phyloP scores from a whole-genome alignment of 371 early-diverging fungal genomes.

The Syncephalastrum sp. region DNA sequence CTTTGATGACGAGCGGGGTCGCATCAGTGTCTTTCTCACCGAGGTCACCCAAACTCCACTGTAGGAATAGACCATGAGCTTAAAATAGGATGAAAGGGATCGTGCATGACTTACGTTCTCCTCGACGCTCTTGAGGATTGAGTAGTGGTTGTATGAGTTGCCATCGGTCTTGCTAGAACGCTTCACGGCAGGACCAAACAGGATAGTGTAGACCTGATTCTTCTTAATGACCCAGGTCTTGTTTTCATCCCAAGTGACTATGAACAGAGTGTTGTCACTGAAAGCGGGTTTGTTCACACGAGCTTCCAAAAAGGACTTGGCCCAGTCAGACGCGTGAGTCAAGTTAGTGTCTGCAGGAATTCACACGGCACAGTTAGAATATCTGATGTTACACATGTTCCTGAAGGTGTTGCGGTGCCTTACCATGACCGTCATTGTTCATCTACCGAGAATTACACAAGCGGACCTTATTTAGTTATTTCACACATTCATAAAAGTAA shows the following conservation, averaged over 20 bases:
- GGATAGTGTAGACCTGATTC: slow-evolving; percentile 30
- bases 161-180: slow-evolving; percentile 31
- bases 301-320: slow-evolving; percentile 49
- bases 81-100: background rate
- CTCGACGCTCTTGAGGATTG: slow-evolving; percentile 53
- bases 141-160: slow-evolving; percentile 59
- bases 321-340: slow-evolving; percentile 45
- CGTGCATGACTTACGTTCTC: slow-evolving; percentile 28
- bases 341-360: slow-evolving; percentile 37
- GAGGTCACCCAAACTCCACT: slow-evolving; percentile 30
- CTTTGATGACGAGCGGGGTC: slow-evolving; percentile 13
- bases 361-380: too few relatives aligned
- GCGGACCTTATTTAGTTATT: background rate
- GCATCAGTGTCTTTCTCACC: slow-evolving; percentile 21
- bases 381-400: background rate
- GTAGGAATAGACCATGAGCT: background rate
- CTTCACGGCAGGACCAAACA: slow-evolving; percentile 31
- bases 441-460: slow-evolving; percentile 11
- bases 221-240: slow-evolving; percentile 13
- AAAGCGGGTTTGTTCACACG: slow-evolving; percentile 36
- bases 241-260: slow-evolving; percentile 57
- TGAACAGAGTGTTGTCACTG: slow-evolving; percentile 49
- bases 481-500: background rate
- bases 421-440: slow-evolving; percentile 47
- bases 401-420: background rate